These are phyloP conservation scores for Eutypella sp. DNA, from an alignment of 2,329 filamentous ascomycete species.

Conservation along the genomic window DNA sequence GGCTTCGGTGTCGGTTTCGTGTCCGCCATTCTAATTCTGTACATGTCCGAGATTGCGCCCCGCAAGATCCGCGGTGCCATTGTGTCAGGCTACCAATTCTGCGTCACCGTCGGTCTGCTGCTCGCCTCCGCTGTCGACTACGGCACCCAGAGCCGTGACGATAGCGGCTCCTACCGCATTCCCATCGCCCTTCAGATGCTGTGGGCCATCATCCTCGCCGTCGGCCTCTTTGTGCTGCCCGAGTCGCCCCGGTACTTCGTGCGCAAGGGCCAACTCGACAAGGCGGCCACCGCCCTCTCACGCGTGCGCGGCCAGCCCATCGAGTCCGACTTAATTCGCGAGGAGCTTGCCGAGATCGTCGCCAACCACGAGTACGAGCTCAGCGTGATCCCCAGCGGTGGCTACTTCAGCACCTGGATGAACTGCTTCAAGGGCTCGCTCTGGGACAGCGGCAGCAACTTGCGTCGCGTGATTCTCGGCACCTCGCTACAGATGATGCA, in stretches of 20 bases:
- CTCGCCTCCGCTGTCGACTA: constrained; percentile 72
- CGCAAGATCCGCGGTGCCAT: constrained; percentile 73
- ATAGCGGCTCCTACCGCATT: constrained; percentile 71
- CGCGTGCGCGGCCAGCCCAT: constrained; percentile 68
- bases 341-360: constrained; percentile 78
- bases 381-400: constrained; percentile 57
- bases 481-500: constrained; percentile 78
- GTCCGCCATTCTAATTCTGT: constrained; percentile 74
- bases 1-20: constrained; percentile 78
- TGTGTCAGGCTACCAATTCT: constrained; percentile 81
- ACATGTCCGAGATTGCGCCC: constrained; percentile 79
- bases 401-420: constrained; percentile 65
- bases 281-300: constrained; percentile 58
- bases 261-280: constrained; percentile 65
- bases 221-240: constrained; percentile 70
- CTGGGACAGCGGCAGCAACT: constrained; percentile 57
- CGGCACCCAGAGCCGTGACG: constrained; percentile 55
- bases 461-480: constrained; percentile 66
- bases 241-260: constrained; percentile 85
- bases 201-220: constrained; percentile 71
- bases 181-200: constrained; percentile 75
- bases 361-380: constrained; percentile 87
- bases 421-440: constrained; percentile 64
- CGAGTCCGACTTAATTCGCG: constrained; percentile 69
- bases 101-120: constrained; percentile 73